Base-by-base conservation (phyloP, 2,329 filamentous ascomycete species). In the Trichoderma brevicompactum region DNA sequence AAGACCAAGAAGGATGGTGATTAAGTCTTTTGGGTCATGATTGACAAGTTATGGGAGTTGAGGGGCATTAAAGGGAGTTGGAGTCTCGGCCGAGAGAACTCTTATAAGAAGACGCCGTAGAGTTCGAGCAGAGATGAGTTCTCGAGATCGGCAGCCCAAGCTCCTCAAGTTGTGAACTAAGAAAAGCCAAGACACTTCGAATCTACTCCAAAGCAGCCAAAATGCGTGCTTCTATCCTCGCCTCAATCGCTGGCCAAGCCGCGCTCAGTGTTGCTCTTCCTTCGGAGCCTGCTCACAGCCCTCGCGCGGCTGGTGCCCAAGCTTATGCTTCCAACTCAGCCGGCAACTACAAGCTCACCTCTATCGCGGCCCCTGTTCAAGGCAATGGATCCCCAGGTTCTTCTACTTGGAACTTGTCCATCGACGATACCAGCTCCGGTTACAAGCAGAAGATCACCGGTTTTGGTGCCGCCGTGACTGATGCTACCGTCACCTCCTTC, bases 391-490 rank as follows among this genome's bases (percentile, higher is more conserved):
- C 69, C 7, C 72, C 75, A 9, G 71, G 72, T 12, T 64, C 65
- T 28, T 78, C 77, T n/a, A 76, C 72, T n/a, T 80, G 78, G 77
- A 65, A 67, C 12, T 70, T 80, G 54, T 74, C 65, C 60, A 71
- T 80, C 53, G 75, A 80, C 65, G 78, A 80, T 68, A 74, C 76
- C 6, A 36, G 70, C 15, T 66, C 72, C 5, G 78, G 78, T 15
- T 67, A 76, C 69, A 79, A 78, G 66, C 78, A 80, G 69, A 74
- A 66, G 34, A 70, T 80, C 68, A 74, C 68, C 23, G 78, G 78
- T 5, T 80, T 80, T 63, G 78, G 78, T 34, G 78, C 75, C 9
- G 72, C 78, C 7, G 76, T 80, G 34, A 79, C 78, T 3, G 78
- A 80, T 64, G 76, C 77, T 28, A 79, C 78, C 5, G 76, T 79